Conservation (phyloP, 192 early-diverging fungal genomes). For the Umbelopsis sp. region DNA sequence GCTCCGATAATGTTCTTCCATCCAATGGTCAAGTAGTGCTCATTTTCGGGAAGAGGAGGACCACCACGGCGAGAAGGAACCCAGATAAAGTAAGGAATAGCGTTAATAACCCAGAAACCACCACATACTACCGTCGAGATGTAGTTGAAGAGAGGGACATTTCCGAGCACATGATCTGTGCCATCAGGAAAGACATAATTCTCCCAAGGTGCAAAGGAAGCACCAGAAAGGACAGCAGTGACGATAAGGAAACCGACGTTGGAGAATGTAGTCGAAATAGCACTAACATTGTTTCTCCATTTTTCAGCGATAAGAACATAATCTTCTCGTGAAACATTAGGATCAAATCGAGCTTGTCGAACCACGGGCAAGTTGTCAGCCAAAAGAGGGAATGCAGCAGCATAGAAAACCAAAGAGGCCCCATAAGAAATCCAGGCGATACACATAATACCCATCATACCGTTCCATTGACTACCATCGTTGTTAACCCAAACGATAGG, state of each 20-base stretch:
- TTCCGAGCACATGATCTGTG: constrained; percentile 22
- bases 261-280: constrained; percentile 37
- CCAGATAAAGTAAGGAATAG: constrained; percentile 33
- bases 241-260: constrained; percentile 29
- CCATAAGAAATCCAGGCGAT: constrained; percentile 34
- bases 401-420: constrained; percentile 38
- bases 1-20: constrained; percentile 31
- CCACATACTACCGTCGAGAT: constrained; percentile 32
- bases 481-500: constrained; percentile 30
- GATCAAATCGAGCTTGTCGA: constrained; percentile 29
- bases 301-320: constrained; percentile 20
- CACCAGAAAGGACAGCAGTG: constrained; percentile 33
- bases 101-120: constrained; percentile 31
- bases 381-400: constrained; percentile 35
- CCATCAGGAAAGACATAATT: constrained; percentile 23
- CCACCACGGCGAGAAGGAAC: constrained; percentile 31
- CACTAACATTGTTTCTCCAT: constrained; percentile 40
- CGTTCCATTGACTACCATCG: constrained; percentile 34
- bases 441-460: constrained; percentile 35
- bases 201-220: constrained; percentile 23
- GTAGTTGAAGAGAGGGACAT: constrained; percentile 29
- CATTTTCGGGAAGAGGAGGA: constrained; percentile 17
- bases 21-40: constrained; percentile 37
- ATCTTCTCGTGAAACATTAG: constrained; percentile 25
- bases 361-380: constrained; percentile 36